These are phyloP conservation scores for Russula vinacea DNA, from an alignment of 768 basidiomycete species.

Conservation along the genomic window DNA sequence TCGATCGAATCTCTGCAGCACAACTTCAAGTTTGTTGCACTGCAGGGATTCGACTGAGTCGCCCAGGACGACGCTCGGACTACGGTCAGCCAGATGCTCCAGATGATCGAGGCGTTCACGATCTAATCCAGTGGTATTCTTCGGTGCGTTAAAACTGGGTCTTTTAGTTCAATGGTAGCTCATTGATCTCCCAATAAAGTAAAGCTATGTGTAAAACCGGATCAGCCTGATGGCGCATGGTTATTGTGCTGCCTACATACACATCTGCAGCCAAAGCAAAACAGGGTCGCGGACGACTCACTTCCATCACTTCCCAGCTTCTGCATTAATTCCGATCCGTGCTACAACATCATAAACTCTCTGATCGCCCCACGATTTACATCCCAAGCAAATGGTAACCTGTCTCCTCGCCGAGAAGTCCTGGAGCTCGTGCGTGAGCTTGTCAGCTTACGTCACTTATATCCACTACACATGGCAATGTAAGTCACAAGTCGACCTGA, in stretches of 20 bases:
- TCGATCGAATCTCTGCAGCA: background rate
- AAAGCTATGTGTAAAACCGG: background rate
- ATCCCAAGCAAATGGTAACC: no score
- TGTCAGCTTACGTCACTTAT: background rate
- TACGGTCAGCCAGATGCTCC: background rate
- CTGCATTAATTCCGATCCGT: background rate
- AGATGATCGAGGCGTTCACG: background rate
- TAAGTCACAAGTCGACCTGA: background rate
- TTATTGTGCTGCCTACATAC: background rate
- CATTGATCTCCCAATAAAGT: background rate
- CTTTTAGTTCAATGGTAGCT: background rate
- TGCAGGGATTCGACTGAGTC: constrained; percentile 1
- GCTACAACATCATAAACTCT: no score
- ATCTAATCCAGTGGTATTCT: no score
- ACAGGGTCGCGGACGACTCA: background rate
- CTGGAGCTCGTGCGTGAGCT: background rate
- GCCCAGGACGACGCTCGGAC: constrained; percentile 1
- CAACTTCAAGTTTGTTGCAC: background rate
- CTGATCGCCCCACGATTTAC: background rate
- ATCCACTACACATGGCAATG: background rate
- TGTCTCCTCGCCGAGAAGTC: no score
- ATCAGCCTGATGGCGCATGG: background rate
- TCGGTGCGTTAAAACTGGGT: no score
- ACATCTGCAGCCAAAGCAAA: background rate
- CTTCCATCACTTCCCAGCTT: background rate